Conservation (phyloP, 2,329 filamentous ascomycete species). For the Xylariaceae sp. region DNA sequence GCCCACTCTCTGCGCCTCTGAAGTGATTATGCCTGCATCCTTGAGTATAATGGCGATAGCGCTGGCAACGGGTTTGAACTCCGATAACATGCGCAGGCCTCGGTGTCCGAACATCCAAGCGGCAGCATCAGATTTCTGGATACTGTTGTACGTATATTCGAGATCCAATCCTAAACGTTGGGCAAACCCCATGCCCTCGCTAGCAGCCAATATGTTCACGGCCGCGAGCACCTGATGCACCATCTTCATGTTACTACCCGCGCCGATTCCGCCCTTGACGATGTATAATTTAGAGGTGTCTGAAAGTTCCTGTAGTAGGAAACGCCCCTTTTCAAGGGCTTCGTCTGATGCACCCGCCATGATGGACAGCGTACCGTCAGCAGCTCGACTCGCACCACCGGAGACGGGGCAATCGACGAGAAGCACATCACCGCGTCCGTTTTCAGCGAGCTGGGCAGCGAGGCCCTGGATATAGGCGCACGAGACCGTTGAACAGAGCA, state of each 20-base stretch:
- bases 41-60: constrained; percentile 57
- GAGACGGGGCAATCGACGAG: constrained; percentile 70
- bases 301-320: constrained; percentile 59
- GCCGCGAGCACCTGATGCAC: constrained; percentile 59
- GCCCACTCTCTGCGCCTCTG: constrained; percentile 51
- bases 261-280: constrained; percentile 55
- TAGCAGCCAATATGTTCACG: constrained; percentile 56
- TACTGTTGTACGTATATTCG: constrained; percentile 36
- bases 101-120: constrained; percentile 61
- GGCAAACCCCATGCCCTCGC: constrained; percentile 57
- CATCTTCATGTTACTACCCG: constrained; percentile 58
- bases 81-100: constrained; percentile 48
- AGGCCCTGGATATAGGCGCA: constrained; percentile 60
- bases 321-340: constrained; percentile 52
- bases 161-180: constrained; percentile 49
- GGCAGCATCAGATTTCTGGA: constrained; percentile 46
- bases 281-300: constrained; percentile 57
- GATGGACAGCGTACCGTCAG: constrained; percentile 67
- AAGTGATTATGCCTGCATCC: constrained; percentile 62
- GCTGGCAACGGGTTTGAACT: constrained; percentile 51
- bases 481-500: constrained; percentile 67
- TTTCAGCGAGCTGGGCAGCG: constrained; percentile 48
- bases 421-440: constrained; percentile 56
- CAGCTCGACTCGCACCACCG: constrained; percentile 62
- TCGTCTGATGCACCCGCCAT: constrained; percentile 60